Percentiles rank a stretch among this genome's conserved stretches.
These are phyloP conservation scores for Helenozyma baotianmanensis DNA, from an alignment of 805 yeast species.

Conservation along the genomic window DNA sequence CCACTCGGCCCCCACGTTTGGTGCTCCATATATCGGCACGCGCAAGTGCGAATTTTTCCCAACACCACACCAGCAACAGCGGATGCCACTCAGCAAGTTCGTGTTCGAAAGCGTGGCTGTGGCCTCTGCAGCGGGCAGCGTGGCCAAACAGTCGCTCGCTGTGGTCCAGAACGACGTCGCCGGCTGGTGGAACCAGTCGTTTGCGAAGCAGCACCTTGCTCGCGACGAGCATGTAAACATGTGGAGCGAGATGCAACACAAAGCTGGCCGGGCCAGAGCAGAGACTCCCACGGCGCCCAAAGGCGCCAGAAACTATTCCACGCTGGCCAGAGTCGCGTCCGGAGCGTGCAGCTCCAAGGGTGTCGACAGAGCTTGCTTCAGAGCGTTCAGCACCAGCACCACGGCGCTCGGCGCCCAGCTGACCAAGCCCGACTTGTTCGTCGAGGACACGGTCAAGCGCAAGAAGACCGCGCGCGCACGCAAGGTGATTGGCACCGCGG, in stretches of 20 bases:
- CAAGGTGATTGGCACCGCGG: constrained; percentile 16
- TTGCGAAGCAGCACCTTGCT: constrained; percentile 18
- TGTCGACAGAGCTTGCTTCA: background rate
- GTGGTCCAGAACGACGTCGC: constrained; percentile 18
- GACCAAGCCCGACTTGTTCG: constrained; percentile 8
- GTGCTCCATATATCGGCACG: no score
- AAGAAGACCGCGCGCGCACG: constrained; percentile 7
- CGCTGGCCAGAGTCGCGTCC: no score
- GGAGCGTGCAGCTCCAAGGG: no score
- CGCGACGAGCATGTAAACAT: constrained; percentile 14
- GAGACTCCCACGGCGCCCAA: no score
- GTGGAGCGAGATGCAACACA: constrained; percentile 22
- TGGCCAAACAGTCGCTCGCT: constrained; percentile 16
- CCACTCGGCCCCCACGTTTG: no score
- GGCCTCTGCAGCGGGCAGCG: constrained; percentile 20
- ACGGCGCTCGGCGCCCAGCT: background rate
- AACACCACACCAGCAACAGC: no score
- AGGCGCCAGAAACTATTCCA: no score
- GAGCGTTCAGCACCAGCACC: no score
- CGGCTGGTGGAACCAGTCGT: constrained; percentile 18
- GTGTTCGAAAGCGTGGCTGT: constrained; percentile 23
- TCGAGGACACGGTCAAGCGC: constrained; percentile 8
- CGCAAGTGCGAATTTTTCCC: no score
- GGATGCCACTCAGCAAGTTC: constrained; percentile 14
- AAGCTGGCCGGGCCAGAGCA: constrained; percentile 6